Evolutionary conservation across 2,329 filamentous ascomycete species (phyloP), one percentile per base, ranked within the genome.

Genomic region (Hypoxylon sp.): DNA sequence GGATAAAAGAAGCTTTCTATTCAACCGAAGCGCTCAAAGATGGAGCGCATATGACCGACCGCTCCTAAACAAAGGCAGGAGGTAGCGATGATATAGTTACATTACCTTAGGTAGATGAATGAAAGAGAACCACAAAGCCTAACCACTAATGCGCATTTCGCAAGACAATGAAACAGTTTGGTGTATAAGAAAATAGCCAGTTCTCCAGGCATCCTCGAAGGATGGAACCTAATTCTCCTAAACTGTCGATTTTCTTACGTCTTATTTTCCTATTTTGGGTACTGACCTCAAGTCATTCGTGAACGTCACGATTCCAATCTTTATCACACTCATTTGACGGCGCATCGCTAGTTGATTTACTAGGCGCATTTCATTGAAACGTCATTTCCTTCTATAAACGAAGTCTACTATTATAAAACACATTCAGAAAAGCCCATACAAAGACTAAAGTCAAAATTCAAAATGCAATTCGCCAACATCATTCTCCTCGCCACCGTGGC

Each of bases 391-490:
- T 56, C 11, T 7, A 19, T 43, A 43, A 41, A 49, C 34, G 21
- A 34, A 5, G 48, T 17, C 21, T 6, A 28, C 19, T 45, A 30
- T 41, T 14, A 17, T 7, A 5, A 57, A 56, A 25, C 28, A 7
- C 28, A 30, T 30, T 30, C 28, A 6, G 28, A 48, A 49, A 51
- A 19, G 13, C 10, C 34, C 32, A 50, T 21, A 19, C 56, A 36
- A 50, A 52, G 30, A 36, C 28, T 5, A 48, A 50, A 60, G 32
- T 28, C 7, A 23, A 34, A 30, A 41, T 32, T 43, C 49, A 68
- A 69, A 52, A 72, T 73, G 71, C 71, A 73, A 23, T 46, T 72
- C 62, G 51, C 50, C 63, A 71, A 46, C 45, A 25, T 70, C 49
- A 32, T 70, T 50, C 34, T 73, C 34, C 50, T 73, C 28, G 67